These are phyloP conservation scores for Phyllosticta citriasiana DNA, from an alignment of 2,329 filamentous ascomycete genomes.

Conservation along the genomic window DNA sequence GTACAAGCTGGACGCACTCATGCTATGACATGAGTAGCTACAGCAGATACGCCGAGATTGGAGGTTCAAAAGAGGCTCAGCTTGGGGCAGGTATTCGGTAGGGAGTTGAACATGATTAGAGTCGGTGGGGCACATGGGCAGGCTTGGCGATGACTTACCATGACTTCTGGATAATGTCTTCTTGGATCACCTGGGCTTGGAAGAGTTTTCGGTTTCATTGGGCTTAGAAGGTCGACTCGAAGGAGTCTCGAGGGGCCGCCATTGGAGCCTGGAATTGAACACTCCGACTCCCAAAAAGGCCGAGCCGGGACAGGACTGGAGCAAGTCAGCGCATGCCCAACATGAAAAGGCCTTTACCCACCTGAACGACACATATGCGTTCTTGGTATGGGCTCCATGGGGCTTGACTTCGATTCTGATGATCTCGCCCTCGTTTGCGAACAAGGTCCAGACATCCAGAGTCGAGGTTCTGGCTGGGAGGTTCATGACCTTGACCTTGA, in stretches of 20 bases:
- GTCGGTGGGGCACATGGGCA: neutral
- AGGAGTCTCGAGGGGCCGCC: neutral
- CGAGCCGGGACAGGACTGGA: neutral
- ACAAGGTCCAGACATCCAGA: conserved; percentile 13
- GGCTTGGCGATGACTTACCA: neutral
- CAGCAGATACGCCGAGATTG: neutral
- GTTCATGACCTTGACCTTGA: conserved; percentile 13
- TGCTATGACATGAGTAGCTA: neutral
- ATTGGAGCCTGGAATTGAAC: neutral
- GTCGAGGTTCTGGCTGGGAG: conserved; percentile 13
- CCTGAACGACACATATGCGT: conserved; percentile 2
- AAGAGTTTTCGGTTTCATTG: neutral
- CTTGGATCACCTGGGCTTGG: conserved; percentile 18
- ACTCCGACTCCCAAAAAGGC: neutral
- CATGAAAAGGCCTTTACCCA: neutral
- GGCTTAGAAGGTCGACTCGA: neutral
- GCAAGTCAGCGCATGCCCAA: neutral
- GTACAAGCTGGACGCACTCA: neutral
- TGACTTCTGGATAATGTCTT: conserved; percentile 17
- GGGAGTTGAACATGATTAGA: neutral
- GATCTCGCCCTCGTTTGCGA: conserved; percentile 18
- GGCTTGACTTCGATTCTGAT: conserved; percentile 20
- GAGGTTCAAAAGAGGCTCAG: neutral
- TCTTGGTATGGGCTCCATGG: neutral
- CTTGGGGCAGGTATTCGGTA: neutral